Base-by-base conservation (phyloP, 768 basidiomycete species). In the Xanthoconium stramineum region DNA sequence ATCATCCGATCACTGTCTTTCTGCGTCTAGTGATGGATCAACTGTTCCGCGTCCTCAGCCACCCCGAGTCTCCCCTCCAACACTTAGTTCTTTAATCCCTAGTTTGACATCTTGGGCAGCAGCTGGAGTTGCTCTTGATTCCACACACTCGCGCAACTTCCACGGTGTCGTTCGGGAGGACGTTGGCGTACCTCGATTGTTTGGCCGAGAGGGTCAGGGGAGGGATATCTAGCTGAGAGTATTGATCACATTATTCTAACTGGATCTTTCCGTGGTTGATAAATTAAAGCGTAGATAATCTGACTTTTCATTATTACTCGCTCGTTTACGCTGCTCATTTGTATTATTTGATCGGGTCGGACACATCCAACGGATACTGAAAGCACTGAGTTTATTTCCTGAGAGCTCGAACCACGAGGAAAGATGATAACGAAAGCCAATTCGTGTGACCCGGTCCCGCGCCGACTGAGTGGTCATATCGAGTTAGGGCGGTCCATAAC, bases 81-180 rank as follows among this genome's bases (percentile, higher is more conserved):
- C 59, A 15, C 56, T 65, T 37, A 61, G 61, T 2, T 64, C 62
- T 35, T 59, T 76, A 5, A 65, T 76, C 42, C 75, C 73, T 8
- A 64, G 57, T 51, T 52, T 76, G 43, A 69, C 70, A 5, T 69
- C 75, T 19, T 74, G 75, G 76, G 61, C 72, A 36, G 57, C 68
- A 12, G 60, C 66, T 29, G 63, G 71, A 15, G 52, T 46, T 33
- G n/a, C 52, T n/a, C 48, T 64, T 1, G 70, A 74, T 5, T 52
- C 60, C 12, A 48, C 59, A 37, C 47, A 52, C 19, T 24, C 49
- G 43, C 62, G 43, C 55, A 59, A 19, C 52, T 33, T 55, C n/a
- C 53, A 38, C 6, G 33, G 51, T 4, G 45, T 17, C 33, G 11
- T 58, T 35, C 58, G 61, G 32, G 69, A 66, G 20, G 65, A 71